Conservation (phyloP, 176 grass and related monocot genomes). For the Carex cristatella region DNA sequence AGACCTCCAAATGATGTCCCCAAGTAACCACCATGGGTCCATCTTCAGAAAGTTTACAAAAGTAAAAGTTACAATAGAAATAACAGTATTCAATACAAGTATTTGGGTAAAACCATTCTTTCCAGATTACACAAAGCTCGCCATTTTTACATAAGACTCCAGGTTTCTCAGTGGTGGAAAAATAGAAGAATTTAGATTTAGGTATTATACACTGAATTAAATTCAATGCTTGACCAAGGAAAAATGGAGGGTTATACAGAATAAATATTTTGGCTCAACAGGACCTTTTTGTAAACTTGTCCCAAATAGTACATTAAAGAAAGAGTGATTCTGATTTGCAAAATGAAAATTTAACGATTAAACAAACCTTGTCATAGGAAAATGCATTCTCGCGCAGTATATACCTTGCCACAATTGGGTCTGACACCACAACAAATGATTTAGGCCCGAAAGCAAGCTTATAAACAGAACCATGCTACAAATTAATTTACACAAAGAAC, state of each 20-base stretch:
- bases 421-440: conserved; percentile 92
- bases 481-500: not conserved
- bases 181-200: not conserved
- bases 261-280: not conserved
- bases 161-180: not conserved
- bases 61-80: not conserved
- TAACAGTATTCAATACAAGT: not conserved
- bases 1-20: not conserved
- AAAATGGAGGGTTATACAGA: not conserved
- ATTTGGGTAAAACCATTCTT: not conserved
- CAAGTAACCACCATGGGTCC: not conserved
- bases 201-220: not conserved
- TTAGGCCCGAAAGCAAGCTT: conserved; percentile 97
- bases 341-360: not conserved
- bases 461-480: conserved; percentile 92
- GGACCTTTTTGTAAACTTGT: no score
- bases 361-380: conserved; percentile 79
- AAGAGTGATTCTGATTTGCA: conserved; percentile 22
- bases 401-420: conserved; percentile 86
- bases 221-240: not conserved
- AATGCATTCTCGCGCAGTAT: conserved; percentile 94
- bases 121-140: not conserved
- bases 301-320: conserved; percentile 1
- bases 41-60: not conserved
- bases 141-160: not conserved